Percentiles rank a stretch among this genome's conserved stretches.
Evolutionary conservation across 805 yeast species (phyloP).

Genomic region (Yarrowia sp.): DNA sequence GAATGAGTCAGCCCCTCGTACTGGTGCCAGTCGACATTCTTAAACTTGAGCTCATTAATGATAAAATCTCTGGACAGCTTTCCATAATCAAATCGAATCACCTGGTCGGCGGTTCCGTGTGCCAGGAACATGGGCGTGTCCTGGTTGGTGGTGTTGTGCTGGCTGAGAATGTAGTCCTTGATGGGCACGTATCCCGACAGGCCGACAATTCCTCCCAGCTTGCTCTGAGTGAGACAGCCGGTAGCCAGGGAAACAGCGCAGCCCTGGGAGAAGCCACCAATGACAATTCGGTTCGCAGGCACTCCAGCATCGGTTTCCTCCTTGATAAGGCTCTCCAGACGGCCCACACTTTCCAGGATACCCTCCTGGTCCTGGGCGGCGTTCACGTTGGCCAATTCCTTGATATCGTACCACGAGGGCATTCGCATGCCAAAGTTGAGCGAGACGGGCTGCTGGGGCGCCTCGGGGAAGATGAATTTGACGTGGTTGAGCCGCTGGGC

Average conservation of each 20-base stretch:
- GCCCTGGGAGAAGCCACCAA: slow-evolving; percentile 97
- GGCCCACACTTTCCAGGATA: slow-evolving; percentile 38
- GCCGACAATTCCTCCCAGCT: slow-evolving; percentile 74
- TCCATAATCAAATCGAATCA: slow-evolving; percentile 50
- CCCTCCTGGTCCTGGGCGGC: slow-evolving; percentile 42
- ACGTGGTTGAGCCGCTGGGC: slow-evolving; percentile 50
- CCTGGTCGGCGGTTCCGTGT: slow-evolving; percentile 78
- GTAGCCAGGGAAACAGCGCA: slow-evolving; percentile 64
- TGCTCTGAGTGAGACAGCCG: slow-evolving; percentile 39
- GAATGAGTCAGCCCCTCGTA: slow-evolving; percentile 70
- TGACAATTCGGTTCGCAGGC: slow-evolving; percentile 54
- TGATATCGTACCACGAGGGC: slow-evolving; percentile 89
- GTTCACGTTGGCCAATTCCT: slow-evolving; percentile 40
- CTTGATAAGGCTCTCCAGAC: slow-evolving; percentile 36
- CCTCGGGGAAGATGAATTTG: slow-evolving; percentile 86
- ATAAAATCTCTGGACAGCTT: slow-evolving; percentile 47
- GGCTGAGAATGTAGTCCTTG: slow-evolving; percentile 29
- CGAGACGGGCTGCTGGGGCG: slow-evolving; percentile 71
- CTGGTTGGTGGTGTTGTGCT: slow-evolving; percentile 45
- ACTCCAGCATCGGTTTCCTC: slow-evolving; percentile 40
- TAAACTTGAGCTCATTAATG: slow-evolving; percentile 47
- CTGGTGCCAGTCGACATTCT: slow-evolving; percentile 45
- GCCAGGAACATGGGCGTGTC: slow-evolving; percentile 81
- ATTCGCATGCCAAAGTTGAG: slow-evolving; percentile 61
- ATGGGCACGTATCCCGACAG: slow-evolving; percentile 70